These are phyloP conservation scores for Citrus reticulata DNA, from an alignment of 345 rosid genomes.

Conservation along the genomic window DNA sequence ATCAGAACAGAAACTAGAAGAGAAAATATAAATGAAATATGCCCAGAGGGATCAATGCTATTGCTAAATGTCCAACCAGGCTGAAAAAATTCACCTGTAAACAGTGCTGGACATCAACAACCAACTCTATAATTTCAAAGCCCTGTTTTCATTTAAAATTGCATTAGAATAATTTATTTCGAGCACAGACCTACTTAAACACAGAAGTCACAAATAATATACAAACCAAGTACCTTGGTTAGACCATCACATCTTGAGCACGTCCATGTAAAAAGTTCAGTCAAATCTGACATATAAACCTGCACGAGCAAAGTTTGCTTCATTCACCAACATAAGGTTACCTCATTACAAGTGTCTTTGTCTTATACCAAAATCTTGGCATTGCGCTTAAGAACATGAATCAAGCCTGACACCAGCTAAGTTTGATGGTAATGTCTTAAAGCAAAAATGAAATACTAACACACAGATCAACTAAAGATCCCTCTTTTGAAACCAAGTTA, in stretches of 20 bases:
- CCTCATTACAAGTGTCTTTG: background rate
- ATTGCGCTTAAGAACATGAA: background rate
- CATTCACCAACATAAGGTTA: background rate
- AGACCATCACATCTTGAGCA: slow-evolving; percentile 78
- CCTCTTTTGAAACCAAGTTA: background rate
- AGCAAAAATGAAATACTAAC: background rate
- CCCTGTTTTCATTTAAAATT: slow-evolving; percentile 50
- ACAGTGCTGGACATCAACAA: slow-evolving; percentile 79
- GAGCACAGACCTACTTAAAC: background rate
- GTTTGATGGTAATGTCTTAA: background rate
- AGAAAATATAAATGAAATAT: background rate
- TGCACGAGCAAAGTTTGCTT: slow-evolving; percentile 23
- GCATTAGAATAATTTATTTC: slow-evolving; percentile 5
- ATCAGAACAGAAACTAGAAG: slow-evolving; percentile 6
- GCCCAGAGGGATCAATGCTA: background rate
- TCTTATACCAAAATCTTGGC: background rate
- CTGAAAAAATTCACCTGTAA: slow-evolving; percentile 50
- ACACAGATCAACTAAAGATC: background rate
- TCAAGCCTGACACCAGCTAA: background rate
- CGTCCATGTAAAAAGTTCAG: slow-evolving; percentile 83
- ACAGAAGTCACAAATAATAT: background rate
- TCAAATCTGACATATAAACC: slow-evolving; percentile 84
- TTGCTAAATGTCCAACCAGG: slow-evolving; percentile 1
- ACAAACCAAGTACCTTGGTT: slow-evolving; percentile 46
- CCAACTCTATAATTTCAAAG: slow-evolving; percentile 72